phyloP scores from a whole-genome alignment of 1,284 basidiomycete species.

The Ustilago bromivora region DNA sequence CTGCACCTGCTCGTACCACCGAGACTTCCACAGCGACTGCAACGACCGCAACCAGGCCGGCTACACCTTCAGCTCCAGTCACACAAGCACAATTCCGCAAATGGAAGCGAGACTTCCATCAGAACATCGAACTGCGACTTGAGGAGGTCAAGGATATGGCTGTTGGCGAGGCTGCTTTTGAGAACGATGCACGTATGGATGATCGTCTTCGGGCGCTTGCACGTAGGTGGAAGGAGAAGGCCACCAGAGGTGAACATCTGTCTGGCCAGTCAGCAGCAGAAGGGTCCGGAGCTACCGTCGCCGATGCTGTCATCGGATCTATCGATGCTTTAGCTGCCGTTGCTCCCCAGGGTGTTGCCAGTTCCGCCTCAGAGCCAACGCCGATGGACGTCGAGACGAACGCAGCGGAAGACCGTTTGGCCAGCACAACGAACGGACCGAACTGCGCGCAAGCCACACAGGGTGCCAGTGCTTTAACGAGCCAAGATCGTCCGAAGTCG shows the following conservation, averaged over 20 bases:
- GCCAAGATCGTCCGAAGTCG: neutral
- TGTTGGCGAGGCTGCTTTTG: constrained; percentile 27
- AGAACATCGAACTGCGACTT: constrained; percentile 28
- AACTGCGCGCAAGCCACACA: neutral
- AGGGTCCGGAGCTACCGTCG: neutral
- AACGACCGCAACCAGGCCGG: neutral
- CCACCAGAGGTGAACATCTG: neutral
- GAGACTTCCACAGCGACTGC: constrained; percentile 1
- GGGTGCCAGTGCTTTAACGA: neutral
- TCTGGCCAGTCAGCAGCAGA: constrained; percentile 1
- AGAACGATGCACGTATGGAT: constrained; percentile 25
- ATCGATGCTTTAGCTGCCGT: neutral
- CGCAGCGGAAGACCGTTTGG: neutral
- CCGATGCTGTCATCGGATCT: neutral
- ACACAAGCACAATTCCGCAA: constrained; percentile 30
- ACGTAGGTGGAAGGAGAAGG: constrained; percentile 18
- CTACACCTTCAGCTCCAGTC: constrained; percentile 1
- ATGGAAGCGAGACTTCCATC: constrained; percentile 10
- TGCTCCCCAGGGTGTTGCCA: neutral
- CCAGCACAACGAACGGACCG: neutral
- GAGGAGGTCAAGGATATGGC: constrained; percentile 34
- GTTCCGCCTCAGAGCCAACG: neutral
- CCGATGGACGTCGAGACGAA: constrained; percentile 27
- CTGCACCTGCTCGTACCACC: neutral
- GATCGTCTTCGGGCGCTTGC: constrained; percentile 16